Base-by-base conservation (phyloP, 371 early-diverging fungal genomes). In the Mucor mucedo region DNA sequence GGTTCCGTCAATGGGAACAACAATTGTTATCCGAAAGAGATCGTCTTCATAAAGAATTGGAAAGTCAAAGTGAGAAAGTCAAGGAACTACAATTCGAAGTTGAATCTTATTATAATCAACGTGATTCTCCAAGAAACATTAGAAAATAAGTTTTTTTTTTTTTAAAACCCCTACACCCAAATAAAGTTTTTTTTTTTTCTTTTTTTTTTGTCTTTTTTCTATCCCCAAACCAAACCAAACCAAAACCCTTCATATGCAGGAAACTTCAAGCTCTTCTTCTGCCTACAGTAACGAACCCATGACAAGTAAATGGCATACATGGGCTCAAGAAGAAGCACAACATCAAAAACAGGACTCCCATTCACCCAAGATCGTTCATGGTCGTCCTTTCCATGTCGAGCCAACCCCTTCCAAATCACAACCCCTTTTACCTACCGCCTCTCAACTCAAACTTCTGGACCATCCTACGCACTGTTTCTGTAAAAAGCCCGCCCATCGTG, bases 1-100 rank as follows among this genome's bases (percentile, higher is more conserved):
- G 97, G 49, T 98, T 98, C 89, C 88, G 97, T 69, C 89, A 92
- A 73, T 98, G 98, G 98, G 98, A 97, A 76, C 94, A 95, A 72
- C 92, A 88, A 82, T 80, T 95, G 11, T 92, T 97, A 79, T 89
- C 91, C 68, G 98, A 98, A 82, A 88, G 98, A 60, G 98, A 96
- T 73, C 90, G 96, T 65, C 85, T 98, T 66, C 97, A 97, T 84
- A 91, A 95, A 75, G 97, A 98, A 64, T 84, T 98, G 63, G 98
- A 98, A 77, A 78, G 86, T 55, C 94, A 95, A 75, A 95, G 97
- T 76, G 87, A 85, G 69, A 84, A 85, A 42, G 91, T 97, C 66
- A 95, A 95, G 78, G 87, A 89, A 69, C 80, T 97, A 63, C 95
- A 95, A 75, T 85, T 83, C 66, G 97, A 95, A 64, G 62, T 92